Conservation (phyloP, 345 rosid genomes). For the Acer saccharum region DNA sequence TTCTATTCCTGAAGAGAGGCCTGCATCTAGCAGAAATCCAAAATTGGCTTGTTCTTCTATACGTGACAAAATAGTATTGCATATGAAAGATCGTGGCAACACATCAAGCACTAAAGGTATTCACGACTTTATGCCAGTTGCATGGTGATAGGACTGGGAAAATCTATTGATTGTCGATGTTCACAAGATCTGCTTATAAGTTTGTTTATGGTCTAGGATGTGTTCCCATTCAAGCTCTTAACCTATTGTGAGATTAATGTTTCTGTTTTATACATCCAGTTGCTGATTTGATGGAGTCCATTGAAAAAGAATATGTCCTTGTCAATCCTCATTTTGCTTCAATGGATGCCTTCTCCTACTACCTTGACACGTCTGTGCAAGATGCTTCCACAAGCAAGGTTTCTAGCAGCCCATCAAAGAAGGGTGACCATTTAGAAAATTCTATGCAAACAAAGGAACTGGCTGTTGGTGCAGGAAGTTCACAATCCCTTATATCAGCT, state of each 20-base stretch:
- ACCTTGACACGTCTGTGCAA: conserved; percentile 56
- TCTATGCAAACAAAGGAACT: conserved; percentile 35
- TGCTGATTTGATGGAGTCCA: conserved; percentile 60
- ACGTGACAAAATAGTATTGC: conserved; percentile 21
- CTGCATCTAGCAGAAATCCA: conserved; percentile 26
- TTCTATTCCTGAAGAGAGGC: conserved; percentile 37
- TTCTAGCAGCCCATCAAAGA: conserved; percentile 38
- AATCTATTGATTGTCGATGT: conserved; percentile 38
- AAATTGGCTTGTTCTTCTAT: conserved; percentile 32
- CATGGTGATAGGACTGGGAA: conserved; percentile 32
- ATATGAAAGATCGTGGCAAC: conserved; percentile 19
- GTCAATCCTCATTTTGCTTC: conserved; percentile 59
- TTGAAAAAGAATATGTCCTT: conserved; percentile 78
- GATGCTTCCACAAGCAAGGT: conserved; percentile 39
- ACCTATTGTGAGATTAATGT: conserved; percentile 20
- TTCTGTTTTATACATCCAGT: conserved; percentile 33
- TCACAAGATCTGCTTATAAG: conserved; percentile 47
- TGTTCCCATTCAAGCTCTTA: conserved; percentile 6
- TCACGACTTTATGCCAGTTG: conserved; percentile 19
- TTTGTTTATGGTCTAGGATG: conserved; percentile 25
- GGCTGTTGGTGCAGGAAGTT: conserved; percentile 26
- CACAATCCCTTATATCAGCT: conserved; percentile 34
- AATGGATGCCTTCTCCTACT: conserved; percentile 55
- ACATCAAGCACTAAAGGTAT: conserved; percentile 25
- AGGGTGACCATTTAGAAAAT: conserved; percentile 32